Evolutionary conservation across 2,329 filamentous ascomycete species (phyloP), one percentile per base, ranked within the genome.

Genomic region (Alternaria gansuensis): DNA sequence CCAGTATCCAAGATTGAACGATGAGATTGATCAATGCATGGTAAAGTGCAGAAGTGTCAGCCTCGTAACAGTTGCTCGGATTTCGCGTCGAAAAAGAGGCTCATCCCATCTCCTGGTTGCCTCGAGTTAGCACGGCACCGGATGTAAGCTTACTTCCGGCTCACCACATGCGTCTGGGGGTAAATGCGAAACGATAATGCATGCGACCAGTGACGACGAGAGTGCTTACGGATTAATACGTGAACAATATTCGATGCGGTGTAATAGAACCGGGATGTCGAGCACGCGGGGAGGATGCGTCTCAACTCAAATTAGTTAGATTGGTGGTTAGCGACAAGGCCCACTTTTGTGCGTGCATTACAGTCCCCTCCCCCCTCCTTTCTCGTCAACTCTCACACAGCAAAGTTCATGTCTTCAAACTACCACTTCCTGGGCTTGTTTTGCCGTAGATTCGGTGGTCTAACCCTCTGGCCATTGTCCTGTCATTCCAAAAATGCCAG

Each of bases 401-500:
- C 17, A 51, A 51, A 21, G 31, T 36, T 49, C 26, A 36, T 24
- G 2, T 13, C 1, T 3, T 37, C 29, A 34, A 7, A 0, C 28
- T 13, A 5, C 2, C 17, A 44, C 10, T 1, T 37, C 31, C 0
- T 54, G 33, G 5, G 51, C 37, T 10, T 43, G 28, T 0, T 49
- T 5, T 5, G 44, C 44, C 6, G 52, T 44, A 24, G 34, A 44
- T 17, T 55, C 36, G 4, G 54, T 34, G 5, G 43, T 39, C 29
- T 58, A 58, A 7, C 40, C 57, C 3, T 63, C 50, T 4, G 65
- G 63, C 51, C 58, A 64, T 10, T 62, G 43, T n/a, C 65, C 65
- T 23, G 65, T 67, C 60, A 67, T 64, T 0, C 65, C 60, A 34
- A 65, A 62, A 0, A 57, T 36, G 2, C 60, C 65, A 11, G 51